These are phyloP conservation scores for Zymoseptoria passerinii DNA, from an alignment of 2,329 filamentous ascomycete genomes.

Conservation along the genomic window DNA sequence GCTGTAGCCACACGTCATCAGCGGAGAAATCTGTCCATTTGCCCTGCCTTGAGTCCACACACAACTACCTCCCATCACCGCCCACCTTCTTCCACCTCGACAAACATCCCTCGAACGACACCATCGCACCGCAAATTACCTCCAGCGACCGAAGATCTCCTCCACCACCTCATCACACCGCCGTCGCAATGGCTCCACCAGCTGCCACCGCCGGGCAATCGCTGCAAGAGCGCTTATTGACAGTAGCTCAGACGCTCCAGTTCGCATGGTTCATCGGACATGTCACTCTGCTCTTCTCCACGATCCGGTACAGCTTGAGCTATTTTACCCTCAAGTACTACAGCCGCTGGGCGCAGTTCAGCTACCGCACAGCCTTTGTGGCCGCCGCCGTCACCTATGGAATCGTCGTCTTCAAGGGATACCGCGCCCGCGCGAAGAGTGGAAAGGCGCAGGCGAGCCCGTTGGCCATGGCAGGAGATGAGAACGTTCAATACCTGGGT, in stretches of 20 bases:
- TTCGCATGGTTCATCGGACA: constrained; percentile 70
- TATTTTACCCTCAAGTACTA: constrained; percentile 86
- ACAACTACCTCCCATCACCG: neutral
- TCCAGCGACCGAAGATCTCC: neutral
- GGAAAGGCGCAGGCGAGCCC: constrained; percentile 54
- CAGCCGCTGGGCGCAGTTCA: constrained; percentile 65
- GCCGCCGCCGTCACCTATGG: constrained; percentile 88
- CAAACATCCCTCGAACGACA: neutral
- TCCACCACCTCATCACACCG: neutral
- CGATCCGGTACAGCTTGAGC: constrained; percentile 73
- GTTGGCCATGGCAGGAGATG: constrained; percentile 66
- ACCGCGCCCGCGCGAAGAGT: constrained; percentile 72
- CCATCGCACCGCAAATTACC: neutral
- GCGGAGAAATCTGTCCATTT: neutral
- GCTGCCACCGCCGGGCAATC: constrained; percentile 12
- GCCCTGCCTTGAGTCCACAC: neutral
- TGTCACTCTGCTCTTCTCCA: constrained; percentile 72
- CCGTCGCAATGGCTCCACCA: constrained; percentile 13
- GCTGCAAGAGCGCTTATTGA: constrained; percentile 20
- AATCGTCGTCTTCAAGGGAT: constrained; percentile 97
- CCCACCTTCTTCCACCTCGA: neutral
- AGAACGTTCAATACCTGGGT: constrained; percentile 98
- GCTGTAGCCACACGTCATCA: neutral
- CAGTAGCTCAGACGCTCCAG: constrained; percentile 77
- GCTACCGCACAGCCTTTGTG: constrained; percentile 84